Evolutionary conservation across 140 eudicot species (phyloP).

Genomic region (Cichorium intybus): DNA sequence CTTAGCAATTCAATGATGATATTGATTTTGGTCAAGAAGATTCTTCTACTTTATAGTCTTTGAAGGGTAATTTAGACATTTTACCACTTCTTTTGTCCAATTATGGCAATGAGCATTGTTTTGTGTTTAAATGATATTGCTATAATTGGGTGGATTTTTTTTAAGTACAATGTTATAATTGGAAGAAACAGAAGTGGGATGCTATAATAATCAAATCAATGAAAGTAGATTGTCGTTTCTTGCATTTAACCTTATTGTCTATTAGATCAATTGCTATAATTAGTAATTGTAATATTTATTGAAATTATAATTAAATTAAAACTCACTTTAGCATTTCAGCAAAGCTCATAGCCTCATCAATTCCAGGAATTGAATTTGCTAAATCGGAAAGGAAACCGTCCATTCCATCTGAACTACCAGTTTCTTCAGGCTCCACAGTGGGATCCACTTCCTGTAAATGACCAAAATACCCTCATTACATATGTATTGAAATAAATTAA

Average conservation of each 20-base stretch:
- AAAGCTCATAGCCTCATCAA: conserved; percentile 99
- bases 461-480: not conserved
- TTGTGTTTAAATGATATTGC: not conserved
- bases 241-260: too few species aligned
- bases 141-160: too few species aligned
- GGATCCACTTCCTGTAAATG: conserved; percentile 85
- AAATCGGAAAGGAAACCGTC: conserved; percentile 83
- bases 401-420: conserved; percentile 50
- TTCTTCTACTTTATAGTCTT: not conserved
- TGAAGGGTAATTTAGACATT: conserved; percentile 1
- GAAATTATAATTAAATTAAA: not conserved
- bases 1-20: too few species aligned
- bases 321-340: conserved; percentile 97
- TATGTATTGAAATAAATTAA: too few species aligned
- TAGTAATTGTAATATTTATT: not conserved
- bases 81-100: too few species aligned
- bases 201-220: too few species aligned
- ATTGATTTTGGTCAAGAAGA: too few species aligned
- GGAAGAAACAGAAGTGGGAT: not conserved
- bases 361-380: conserved; percentile 97
- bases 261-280: too few species aligned
- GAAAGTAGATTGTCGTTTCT: not conserved
- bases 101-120: too few species aligned
- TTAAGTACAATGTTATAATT: not conserved
- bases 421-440: conserved; percentile 73